These are phyloP conservation scores for Yarrowia yakushimensis DNA, from an alignment of 805 yeast genomes.

Conservation along the genomic window DNA sequence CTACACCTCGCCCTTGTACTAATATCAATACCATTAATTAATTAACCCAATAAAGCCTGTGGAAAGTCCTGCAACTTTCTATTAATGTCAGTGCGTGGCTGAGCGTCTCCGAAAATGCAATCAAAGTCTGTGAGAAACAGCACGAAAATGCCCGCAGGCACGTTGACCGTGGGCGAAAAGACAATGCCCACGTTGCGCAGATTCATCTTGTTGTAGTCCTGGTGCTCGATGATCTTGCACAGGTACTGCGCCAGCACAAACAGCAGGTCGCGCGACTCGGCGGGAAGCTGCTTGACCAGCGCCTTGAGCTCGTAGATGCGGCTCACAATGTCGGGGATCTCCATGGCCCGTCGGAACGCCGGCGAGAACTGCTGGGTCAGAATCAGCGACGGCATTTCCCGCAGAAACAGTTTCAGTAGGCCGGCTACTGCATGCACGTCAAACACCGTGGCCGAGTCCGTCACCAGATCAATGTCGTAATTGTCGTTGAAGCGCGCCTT, in stretches of 20 bases:
- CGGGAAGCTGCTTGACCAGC: slow-evolving; percentile 45
- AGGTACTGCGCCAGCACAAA: slow-evolving; percentile 65
- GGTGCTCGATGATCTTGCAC: slow-evolving; percentile 57
- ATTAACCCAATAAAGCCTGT: slow-evolving; percentile 17
- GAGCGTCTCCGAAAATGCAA: slow-evolving; percentile 53
- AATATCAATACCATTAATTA: slow-evolving; percentile 27
- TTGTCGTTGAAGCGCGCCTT: slow-evolving; percentile 65
- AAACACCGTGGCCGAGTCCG: slow-evolving; percentile 31
- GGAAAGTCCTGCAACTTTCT: slow-evolving; percentile 22
- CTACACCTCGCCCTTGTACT: too few species aligned
- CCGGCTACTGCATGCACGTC: slow-evolving; percentile 90
- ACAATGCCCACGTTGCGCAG: slow-evolving; percentile 73
- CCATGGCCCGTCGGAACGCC: slow-evolving; percentile 42
- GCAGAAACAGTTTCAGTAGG: slow-evolving; percentile 70
- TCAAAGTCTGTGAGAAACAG: slow-evolving; percentile 60
- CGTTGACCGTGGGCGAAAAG: slow-evolving; percentile 73
- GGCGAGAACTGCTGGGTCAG: slow-evolving; percentile 52
- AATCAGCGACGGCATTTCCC: slow-evolving; percentile 71
- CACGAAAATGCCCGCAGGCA: slow-evolving; percentile 58
- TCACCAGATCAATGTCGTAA: slow-evolving; percentile 64
- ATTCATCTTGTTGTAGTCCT: slow-evolving; percentile 75
- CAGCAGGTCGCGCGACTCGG: slow-evolving; percentile 56
- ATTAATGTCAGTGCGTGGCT: slow-evolving; percentile 22
- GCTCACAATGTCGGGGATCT: slow-evolving; percentile 32
- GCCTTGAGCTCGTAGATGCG: slow-evolving; percentile 36